Evolutionary conservation across 164 flowering plant species (phyloP), one percentile per base, ranked within the genome.

Genomic region (Piper longum): DNA sequence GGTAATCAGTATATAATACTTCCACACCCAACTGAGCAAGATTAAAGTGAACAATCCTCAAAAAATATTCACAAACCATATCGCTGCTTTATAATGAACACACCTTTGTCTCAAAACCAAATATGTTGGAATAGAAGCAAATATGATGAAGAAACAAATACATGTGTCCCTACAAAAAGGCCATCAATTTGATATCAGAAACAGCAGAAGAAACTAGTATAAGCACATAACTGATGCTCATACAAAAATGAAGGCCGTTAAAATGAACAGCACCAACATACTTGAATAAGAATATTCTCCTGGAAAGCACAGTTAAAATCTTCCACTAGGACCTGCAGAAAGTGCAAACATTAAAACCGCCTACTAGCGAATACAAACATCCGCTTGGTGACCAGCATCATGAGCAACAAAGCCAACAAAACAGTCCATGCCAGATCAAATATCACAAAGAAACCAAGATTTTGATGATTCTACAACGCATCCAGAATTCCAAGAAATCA

Each of bases 91-190:
- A 48, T 8, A 48, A 48, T 5, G 2, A 48, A 7, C 71, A 57
- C 74, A 92, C 98, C 97, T 89, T 92, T 59, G 96, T 92, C 78
- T 92, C 98, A 80, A 81, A 93, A 62, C 99, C 97, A 82, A 93
- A 90, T 41, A 93, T 84, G 80, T 93, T 93, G 58, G 97, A 85
- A 65, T 93, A 90, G 71, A 93, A 93, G 85, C 97, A 90, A 54
- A 93, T 79, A 70, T 77, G 76, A 68, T 68, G 87, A 64, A 66
- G 74, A 79, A 90, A 93, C 70, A 93, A 78, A 73, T 93, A 93
- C 92, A 93, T 84, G 72, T 93, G 97, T 14, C 99, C 97, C 97
- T 93, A 86, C 16, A 69, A 66, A 7, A 43, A 63, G 43, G 3
- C 51, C 5, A 43, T 41, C 65, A 39, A 64, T 54, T 41, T 54